These are phyloP conservation scores for Geotrichum bryndzae DNA, from an alignment of 1,139 yeast species.

Conservation along the genomic window DNA sequence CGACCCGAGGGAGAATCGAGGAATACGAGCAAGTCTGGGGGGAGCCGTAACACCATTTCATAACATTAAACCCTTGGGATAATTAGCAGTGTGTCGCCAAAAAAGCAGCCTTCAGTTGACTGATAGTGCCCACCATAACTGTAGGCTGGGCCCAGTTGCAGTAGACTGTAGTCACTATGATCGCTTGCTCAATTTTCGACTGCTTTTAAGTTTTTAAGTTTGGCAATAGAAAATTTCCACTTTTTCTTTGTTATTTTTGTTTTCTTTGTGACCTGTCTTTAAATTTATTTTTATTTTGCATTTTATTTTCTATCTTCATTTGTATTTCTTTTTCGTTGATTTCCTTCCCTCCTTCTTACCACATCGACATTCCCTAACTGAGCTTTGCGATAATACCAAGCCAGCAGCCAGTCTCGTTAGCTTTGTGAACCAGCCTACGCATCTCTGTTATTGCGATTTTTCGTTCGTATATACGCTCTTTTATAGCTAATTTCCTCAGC, in stretches of 20 bases:
- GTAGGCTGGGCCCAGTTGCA: no score
- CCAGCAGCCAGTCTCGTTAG: not conserved
- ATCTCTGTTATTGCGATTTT: not conserved
- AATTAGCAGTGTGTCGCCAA: no score
- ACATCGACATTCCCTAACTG: not conserved
- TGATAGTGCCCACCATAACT: no score
- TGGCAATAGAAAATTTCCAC: not conserved
- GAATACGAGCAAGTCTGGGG: no score
- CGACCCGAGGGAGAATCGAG: no score
- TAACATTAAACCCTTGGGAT: no score
- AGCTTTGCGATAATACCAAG: not conserved
- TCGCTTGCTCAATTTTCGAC: not conserved
- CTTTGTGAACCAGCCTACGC: not conserved
- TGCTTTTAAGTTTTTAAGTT: not conserved
- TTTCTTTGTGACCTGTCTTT: not conserved
- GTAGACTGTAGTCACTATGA: no score
- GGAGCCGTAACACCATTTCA: no score
- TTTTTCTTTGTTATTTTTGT: not conserved
- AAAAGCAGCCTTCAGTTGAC: no score
- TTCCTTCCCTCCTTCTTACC: not conserved
- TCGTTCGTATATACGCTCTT: not conserved
- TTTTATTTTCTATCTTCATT: not conserved
- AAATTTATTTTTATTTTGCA: not conserved
- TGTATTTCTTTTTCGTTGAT: not conserved
- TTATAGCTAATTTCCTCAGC: not conserved